phyloP scores from a whole-genome alignment of 108 stramenopile species.

The Fragilariopsis cylindrus region DNA sequence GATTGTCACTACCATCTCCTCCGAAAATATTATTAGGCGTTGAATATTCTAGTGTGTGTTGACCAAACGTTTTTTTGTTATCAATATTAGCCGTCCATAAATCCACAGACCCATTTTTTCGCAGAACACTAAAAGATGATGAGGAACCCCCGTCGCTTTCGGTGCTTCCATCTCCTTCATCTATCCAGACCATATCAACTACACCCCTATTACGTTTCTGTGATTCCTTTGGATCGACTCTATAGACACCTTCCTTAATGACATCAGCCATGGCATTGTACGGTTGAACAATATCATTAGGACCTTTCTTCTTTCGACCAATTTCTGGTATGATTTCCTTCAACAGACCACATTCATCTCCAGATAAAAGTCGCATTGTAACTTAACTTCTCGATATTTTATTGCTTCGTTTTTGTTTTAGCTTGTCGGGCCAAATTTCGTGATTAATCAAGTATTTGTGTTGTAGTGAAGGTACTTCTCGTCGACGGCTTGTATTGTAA shows the following conservation, averaged over 20 bases:
- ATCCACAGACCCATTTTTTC: conserved; percentile 66
- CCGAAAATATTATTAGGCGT: conserved; percentile 24
- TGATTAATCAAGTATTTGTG: too few species aligned
- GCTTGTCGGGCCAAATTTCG: not conserved
- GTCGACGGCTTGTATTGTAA: too few species aligned
- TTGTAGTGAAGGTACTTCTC: too few species aligned
- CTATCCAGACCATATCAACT: conserved; percentile 52
- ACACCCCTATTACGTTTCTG: conserved; percentile 57
- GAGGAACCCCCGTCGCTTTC: not conserved
- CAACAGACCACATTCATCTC: conserved; percentile 83
- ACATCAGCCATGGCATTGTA: conserved; percentile 30
- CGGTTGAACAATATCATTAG: conserved; percentile 11
- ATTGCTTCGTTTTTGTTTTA: not conserved
- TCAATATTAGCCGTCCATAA: conserved; percentile 46
- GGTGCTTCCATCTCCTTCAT: conserved; percentile 16
- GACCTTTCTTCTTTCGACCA: conserved; percentile 28
- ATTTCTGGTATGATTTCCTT: conserved; percentile 81
- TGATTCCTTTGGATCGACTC: conserved; percentile 42
- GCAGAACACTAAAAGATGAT: conserved; percentile 47
- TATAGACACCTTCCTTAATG: conserved; percentile 24
- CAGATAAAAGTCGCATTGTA: conserved; percentile 79
- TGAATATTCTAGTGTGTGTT: conserved; percentile 8
- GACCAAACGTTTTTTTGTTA: not conserved
- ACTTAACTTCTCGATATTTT: not conserved
- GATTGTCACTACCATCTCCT: conserved; percentile 3